Conservation (phyloP, 371 early-diverging fungal genomes). For the Mucor saturninus region DNA sequence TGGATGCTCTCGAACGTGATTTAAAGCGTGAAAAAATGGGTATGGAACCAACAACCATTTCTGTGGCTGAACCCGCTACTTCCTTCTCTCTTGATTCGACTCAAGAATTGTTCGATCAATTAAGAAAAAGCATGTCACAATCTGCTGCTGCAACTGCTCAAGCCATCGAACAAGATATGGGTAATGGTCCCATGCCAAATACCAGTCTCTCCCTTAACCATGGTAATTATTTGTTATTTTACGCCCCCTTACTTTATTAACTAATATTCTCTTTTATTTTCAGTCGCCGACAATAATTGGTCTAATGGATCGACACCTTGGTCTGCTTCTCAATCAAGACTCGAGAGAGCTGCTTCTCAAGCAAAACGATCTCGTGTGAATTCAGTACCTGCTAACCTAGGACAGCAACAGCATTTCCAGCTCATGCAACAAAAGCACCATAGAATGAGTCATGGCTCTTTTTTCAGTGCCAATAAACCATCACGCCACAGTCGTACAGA, state of each 20-base stretch:
- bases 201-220: slow-evolving; percentile 22
- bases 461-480: slow-evolving; percentile 13
- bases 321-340: slow-evolving; percentile 29
- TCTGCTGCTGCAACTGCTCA: slow-evolving; percentile 44
- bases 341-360: slow-evolving; percentile 24
- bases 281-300: not conserved
- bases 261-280: not conserved
- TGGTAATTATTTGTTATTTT: slow-evolving; percentile 3
- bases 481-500: slow-evolving; percentile 4
- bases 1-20: slow-evolving; percentile 99
- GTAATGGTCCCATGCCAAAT: slow-evolving; percentile 16
- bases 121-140: slow-evolving; percentile 50
- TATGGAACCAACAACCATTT: slow-evolving; percentile 78
- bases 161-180: slow-evolving; percentile 27
- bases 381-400: slow-evolving; percentile 38
- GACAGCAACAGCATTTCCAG: slow-evolving; percentile 33
- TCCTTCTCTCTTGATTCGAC: slow-evolving; percentile 67
- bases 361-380: slow-evolving; percentile 47
- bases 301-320: slow-evolving; percentile 15
- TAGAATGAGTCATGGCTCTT: slow-evolving; percentile 32
- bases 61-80: slow-evolving; percentile 65
- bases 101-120: slow-evolving; percentile 65
- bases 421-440: slow-evolving; percentile 12
- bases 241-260: slow-evolving; percentile 6
- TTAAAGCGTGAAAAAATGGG: slow-evolving; percentile 93